Conservation (phyloP, 257 asterid genomes). For the Coffea eugenioides region DNA sequence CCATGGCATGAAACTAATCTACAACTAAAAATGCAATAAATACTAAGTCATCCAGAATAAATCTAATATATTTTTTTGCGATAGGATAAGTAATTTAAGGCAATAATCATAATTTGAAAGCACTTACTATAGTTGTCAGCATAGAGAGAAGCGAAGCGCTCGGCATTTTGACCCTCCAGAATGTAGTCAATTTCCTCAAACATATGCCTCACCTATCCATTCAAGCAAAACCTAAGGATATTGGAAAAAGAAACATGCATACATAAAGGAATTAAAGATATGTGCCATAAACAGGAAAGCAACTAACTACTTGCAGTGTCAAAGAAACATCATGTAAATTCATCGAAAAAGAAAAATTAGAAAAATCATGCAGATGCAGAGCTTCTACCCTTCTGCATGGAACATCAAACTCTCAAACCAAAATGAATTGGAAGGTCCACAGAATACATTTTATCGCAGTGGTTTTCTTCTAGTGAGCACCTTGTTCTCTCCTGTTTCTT, state of each 20-base stretch:
- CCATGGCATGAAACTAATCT: too few species aligned
- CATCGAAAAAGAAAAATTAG: neutral
- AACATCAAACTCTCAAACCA: neutral
- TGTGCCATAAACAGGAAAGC: neutral
- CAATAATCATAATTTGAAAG: conserved; percentile 11
- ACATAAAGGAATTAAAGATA: conserved; percentile 14
- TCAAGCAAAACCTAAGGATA: conserved; percentile 31
- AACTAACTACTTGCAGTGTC: neutral
- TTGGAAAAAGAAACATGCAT: conserved; percentile 20
- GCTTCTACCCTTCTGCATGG: neutral
- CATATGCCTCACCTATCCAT: conserved; percentile 92
- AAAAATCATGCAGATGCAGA: neutral
- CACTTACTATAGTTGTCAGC: conserved; percentile 59
- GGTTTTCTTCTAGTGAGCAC: neutral
- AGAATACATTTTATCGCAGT: neutral
- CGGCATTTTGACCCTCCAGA: conserved; percentile 95
- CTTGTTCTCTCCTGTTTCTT: too few species aligned
- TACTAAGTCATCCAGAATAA: too few species aligned
- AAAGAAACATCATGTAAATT: neutral
- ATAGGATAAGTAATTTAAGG: neutral
- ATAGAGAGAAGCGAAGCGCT: conserved; percentile 83
- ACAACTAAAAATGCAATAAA: neutral
- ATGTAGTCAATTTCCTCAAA: conserved; percentile 96
- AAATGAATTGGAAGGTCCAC: neutral
- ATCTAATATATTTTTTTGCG: neutral